These are phyloP conservation scores for Diphasiastrum complanatum DNA, from an alignment of 83 land plant genomes.

Conservation along the genomic window DNA sequence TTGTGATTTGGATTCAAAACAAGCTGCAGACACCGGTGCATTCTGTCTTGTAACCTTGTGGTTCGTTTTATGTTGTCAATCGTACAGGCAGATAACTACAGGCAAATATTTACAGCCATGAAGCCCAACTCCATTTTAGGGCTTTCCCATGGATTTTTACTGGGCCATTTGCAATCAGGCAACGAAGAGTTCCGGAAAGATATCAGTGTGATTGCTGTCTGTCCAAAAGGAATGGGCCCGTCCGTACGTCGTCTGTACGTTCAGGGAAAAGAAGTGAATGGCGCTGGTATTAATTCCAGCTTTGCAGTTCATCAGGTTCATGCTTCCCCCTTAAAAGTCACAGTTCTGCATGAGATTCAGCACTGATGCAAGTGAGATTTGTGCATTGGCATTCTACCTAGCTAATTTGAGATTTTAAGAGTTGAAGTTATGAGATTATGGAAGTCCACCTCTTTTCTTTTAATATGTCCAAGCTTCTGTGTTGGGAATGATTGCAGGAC, in stretches of 20 bases:
- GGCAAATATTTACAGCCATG: conserved; percentile 80
- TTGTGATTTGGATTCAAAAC: too few relatives aligned
- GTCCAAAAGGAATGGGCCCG: conserved; percentile 98
- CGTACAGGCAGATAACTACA: conserved; percentile 80
- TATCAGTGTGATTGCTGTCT: conserved; percentile 90
- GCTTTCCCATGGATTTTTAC: conserved; percentile 84
- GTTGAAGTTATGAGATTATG: too few relatives aligned
- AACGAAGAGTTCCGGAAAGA: conserved; percentile 76
- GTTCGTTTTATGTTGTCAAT: too few relatives aligned
- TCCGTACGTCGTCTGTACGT: conserved; percentile 93
- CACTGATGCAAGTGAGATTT: too few relatives aligned
- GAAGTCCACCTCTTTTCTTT: background rate
- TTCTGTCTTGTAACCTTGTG: too few relatives aligned
- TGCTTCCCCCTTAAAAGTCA: background rate
- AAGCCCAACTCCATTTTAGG: conserved; percentile 84
- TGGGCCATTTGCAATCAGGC: conserved; percentile 73
- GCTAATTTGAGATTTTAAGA: too few relatives aligned
- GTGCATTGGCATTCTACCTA: background rate
- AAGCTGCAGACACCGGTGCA: too few relatives aligned
- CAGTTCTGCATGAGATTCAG: too few relatives aligned
- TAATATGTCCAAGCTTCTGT: background rate
- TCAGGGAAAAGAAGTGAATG: conserved; percentile 93
- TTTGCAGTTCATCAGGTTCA: conserved; percentile 92
- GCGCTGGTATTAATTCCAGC: conserved; percentile 90
- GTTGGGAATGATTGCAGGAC: conserved; percentile 44